These are phyloP conservation scores for Colletotrichum graminicola DNA, from an alignment of 2,329 filamentous ascomycete genomes.

Conservation along the genomic window DNA sequence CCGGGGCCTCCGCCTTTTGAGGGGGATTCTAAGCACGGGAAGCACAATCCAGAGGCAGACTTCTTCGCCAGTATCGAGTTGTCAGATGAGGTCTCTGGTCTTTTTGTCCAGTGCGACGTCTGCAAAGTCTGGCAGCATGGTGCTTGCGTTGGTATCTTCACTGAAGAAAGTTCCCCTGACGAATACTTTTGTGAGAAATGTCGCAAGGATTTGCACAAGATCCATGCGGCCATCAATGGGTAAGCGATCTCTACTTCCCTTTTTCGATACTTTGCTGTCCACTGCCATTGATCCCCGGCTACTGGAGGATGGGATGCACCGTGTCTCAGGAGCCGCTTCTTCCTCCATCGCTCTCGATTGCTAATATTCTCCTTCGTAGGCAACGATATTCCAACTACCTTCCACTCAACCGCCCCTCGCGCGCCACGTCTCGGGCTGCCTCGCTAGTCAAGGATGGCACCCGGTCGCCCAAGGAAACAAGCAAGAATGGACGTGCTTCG, in stretches of 20 bases:
- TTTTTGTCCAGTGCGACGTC: conserved; percentile 97
- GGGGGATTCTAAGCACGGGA: conserved; percentile 64
- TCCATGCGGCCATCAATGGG: conserved; percentile 86
- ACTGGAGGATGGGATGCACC: too few species aligned
- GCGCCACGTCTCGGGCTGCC: conserved; percentile 70
- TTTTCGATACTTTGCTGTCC: conserved; percentile 28
- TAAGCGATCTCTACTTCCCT: conserved; percentile 62
- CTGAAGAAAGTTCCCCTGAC: conserved; percentile 90
- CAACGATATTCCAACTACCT: conserved; percentile 77
- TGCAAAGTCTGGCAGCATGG: conserved; percentile 99
- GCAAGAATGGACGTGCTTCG: conserved; percentile 67
- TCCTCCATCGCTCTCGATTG: neutral
- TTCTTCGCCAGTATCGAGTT: conserved; percentile 72
- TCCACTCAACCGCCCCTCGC: conserved; percentile 68
- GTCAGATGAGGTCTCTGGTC: conserved; percentile 88
- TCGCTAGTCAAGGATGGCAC: conserved; percentile 74
- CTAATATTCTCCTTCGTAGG: conserved; percentile 52
- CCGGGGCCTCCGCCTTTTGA: conserved; percentile 81
- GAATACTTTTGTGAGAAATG: conserved; percentile 99
- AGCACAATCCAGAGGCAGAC: conserved; percentile 69
- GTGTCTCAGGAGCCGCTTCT: neutral
- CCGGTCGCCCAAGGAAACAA: conserved; percentile 66
- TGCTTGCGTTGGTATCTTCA: conserved; percentile 96
- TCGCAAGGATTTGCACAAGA: conserved; percentile 89
- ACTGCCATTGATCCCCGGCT: conserved; percentile 14